These are phyloP conservation scores for Talaromyces sp. DNA, from an alignment of 2,329 filamentous ascomycete species.

Conservation along the genomic window DNA sequence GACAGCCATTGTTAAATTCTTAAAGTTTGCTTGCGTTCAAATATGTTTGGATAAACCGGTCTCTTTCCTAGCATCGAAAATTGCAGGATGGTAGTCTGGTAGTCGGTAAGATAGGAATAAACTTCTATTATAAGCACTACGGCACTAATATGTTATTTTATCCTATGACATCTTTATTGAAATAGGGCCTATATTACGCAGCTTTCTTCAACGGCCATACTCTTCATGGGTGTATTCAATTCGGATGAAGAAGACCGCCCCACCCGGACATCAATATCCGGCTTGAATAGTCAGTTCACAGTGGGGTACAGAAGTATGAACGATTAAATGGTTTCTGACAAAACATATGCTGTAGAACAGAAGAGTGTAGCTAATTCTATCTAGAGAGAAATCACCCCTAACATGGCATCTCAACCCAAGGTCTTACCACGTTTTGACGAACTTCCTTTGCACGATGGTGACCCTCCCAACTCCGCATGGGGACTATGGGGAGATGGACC, in stretches of 20 bases:
- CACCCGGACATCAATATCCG: not conserved
- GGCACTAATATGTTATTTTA: not conserved
- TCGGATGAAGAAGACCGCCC: not conserved
- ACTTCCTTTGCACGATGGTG: slow-evolving; percentile 2
- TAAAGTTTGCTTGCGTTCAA: not conserved
- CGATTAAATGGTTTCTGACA: not conserved
- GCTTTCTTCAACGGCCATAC: not conserved
- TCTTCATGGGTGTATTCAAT: not conserved
- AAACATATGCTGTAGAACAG: not conserved
- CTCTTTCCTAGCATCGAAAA: not conserved
- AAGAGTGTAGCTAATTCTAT: not conserved
- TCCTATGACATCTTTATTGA: not conserved
- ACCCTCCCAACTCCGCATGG: slow-evolving; percentile 10
- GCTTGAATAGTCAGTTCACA: not conserved
- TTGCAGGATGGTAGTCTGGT: not conserved
- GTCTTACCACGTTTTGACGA: slow-evolving; percentile 3
- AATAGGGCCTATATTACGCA: not conserved
- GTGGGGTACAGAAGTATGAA: not conserved
- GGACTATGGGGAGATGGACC: slow-evolving; percentile 7
- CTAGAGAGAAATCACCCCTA: not conserved
- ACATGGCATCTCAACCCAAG: not conserved
- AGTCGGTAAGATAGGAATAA: not conserved
- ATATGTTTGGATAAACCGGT: not conserved
- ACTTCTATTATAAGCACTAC: not conserved
- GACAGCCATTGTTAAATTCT: not conserved